Evolutionary conservation across 164 flowering plant genomes (phyloP).

Genomic region (Piper longum): DNA sequence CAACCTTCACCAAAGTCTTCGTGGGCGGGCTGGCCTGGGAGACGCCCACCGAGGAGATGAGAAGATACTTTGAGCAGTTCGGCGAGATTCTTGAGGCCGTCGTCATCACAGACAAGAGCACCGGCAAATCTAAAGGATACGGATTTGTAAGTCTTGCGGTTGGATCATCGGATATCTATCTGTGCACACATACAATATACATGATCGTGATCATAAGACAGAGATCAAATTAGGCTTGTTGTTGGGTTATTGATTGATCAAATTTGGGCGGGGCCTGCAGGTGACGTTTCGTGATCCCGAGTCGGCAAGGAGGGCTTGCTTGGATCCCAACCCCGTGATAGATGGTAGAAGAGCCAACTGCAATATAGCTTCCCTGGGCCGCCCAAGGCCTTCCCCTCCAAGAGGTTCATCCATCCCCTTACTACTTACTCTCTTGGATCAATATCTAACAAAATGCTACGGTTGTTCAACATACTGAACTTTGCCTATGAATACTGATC

Average conservation of each 20-base stretch:
- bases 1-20: conserved; percentile 77
- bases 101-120: conserved; percentile 64
- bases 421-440: too few species aligned
- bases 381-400: conserved; percentile 81
- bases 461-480: too few species aligned
- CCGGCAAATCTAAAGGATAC: conserved; percentile 86
- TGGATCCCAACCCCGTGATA: conserved; percentile 72
- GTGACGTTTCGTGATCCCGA: conserved; percentile 92
- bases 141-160: conserved; percentile 59
- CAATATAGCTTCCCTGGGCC: conserved; percentile 79
- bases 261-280: conserved; percentile 13
- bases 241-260: too few species aligned
- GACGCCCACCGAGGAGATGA: conserved; percentile 74
- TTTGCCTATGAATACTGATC: too few species aligned
- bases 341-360: conserved; percentile 89
- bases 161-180: background rate
- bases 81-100: conserved; percentile 96
- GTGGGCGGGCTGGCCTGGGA: conserved; percentile 97
- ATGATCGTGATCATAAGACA: too few species aligned
- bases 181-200: too few species aligned
- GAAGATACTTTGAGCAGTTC: conserved; percentile 63
- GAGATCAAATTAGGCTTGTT: too few species aligned
- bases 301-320: conserved; percentile 71
- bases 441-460: too few species aligned
- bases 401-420: conserved; percentile 24